A percentile compares a stretch with the other conserved stretches of the same genome.
Evolutionary conservation across 2,329 filamentous ascomycete genomes (phyloP).

Genomic region (Fonsecaea multimorphosa): DNA sequence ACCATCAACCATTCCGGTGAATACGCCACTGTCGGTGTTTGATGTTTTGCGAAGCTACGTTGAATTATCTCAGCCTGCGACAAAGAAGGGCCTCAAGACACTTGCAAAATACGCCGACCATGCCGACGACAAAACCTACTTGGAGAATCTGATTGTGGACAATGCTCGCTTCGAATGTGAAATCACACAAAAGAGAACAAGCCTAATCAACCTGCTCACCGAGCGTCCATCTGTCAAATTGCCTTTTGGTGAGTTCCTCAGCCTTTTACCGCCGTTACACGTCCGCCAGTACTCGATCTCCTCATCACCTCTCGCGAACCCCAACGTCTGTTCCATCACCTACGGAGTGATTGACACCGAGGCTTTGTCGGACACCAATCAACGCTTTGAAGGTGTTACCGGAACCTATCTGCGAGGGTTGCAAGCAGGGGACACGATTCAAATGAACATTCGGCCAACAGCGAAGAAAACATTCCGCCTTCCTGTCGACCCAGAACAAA

Average conservation of each 20-base stretch:
- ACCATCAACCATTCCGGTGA: conserved; percentile 52
- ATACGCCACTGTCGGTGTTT: conserved; percentile 64
- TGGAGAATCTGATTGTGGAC: conserved; percentile 17
- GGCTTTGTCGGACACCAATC: conserved; percentile 46
- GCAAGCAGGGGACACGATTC: conserved; percentile 43
- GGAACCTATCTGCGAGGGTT: conserved; percentile 73
- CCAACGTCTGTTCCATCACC: conserved; percentile 66
- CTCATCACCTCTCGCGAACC: conserved; percentile 69
- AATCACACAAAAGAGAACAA: conserved; percentile 62
- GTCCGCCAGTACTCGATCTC: conserved; percentile 79
- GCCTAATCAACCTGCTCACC: conserved; percentile 69
- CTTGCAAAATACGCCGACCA: conserved; percentile 7
- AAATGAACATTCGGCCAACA: conserved; percentile 43
- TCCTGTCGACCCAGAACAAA: conserved; percentile 47
- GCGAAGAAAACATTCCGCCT: conserved; percentile 52
- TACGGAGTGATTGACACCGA: conserved; percentile 69
- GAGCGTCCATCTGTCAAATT: conserved; percentile 64
- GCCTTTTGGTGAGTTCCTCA: conserved; percentile 69
- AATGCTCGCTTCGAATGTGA: conserved; percentile 40
- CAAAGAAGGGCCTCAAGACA: conserved; percentile 58
- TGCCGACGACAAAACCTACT: conserved; percentile 13
- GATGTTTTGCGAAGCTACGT: conserved; percentile 73
- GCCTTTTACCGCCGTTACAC: conserved; percentile 76
- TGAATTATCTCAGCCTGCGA: conserved; percentile 74
- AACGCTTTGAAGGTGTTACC: conserved; percentile 66